Conservation (phyloP, 345 rosid genomes). For the Eucalyptus camaldulensis region DNA sequence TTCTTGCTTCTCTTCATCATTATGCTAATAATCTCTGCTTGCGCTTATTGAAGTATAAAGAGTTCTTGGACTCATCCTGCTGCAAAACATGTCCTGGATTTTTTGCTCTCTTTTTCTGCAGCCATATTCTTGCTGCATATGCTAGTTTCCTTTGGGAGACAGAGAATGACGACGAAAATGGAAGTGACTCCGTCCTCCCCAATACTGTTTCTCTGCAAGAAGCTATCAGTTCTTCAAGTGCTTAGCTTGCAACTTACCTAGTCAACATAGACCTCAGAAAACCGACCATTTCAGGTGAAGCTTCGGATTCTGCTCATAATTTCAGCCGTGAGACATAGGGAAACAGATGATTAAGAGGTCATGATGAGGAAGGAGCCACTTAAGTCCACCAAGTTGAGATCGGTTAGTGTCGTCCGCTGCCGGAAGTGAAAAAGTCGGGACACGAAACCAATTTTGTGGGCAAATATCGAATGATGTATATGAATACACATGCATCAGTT, state of each 20-base stretch:
- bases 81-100: neutral
- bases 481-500: neutral
- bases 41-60: neutral
- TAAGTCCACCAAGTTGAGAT: neutral
- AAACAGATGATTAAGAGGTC: neutral
- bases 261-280: neutral
- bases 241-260: neutral
- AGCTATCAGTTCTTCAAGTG: neutral
- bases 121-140: slow-evolving; percentile 65
- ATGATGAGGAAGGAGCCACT: neutral
- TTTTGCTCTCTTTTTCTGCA: slow-evolving; percentile 5
- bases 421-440: neutral
- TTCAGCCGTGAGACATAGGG: neutral
- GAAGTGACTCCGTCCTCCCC: neutral
- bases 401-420: neutral
- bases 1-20: neutral
- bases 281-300: neutral
- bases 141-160: slow-evolving; percentile 87
- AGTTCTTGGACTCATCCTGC: neutral
- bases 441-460: neutral
- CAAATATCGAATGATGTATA: neutral
- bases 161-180: neutral
- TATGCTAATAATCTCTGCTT: neutral
- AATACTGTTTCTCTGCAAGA: neutral
- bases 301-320: neutral